phyloP scores from a whole-genome alignment of 2,329 filamentous ascomycete species.

The Phaeosphaeriaceae sp. region DNA sequence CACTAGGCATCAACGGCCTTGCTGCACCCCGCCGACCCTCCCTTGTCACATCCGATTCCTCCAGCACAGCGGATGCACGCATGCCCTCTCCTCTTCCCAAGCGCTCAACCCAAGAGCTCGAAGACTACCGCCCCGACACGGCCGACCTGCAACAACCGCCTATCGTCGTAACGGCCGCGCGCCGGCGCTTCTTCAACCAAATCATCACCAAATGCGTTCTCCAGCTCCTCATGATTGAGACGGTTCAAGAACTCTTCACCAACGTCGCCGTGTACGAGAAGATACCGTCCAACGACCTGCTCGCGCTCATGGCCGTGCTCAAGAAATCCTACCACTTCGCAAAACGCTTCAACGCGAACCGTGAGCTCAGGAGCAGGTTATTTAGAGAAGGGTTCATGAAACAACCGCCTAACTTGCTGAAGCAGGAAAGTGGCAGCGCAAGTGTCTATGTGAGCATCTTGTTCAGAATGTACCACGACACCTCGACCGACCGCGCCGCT shows the following conservation, averaged over 20 bases:
- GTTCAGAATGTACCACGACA: conserved; percentile 96
- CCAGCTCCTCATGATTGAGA: conserved; percentile 98
- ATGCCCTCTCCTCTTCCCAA: conserved; percentile 43
- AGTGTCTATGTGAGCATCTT: conserved; percentile 96
- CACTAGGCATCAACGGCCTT: conserved; percentile 55
- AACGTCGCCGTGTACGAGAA: conserved; percentile 94
- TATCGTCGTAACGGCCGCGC: conserved; percentile 88
- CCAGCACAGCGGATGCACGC: conserved; percentile 31
- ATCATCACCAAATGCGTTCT: conserved; percentile 99
- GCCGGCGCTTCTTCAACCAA: conserved; percentile 95
- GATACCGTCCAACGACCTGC: conserved; percentile 87
- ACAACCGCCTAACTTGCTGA: conserved; percentile 94
- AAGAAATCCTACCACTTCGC: conserved; percentile 98
- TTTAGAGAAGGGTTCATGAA: conserved; percentile 99
- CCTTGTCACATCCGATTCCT: conserved; percentile 38
- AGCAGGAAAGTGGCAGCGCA: conserved; percentile 92
- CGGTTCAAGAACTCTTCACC: conserved; percentile 96
- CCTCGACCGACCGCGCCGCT: conserved; percentile 79
- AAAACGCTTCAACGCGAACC: conserved; percentile 96
- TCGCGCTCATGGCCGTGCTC: conserved; percentile 90
- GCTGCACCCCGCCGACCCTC: conserved; percentile 36
- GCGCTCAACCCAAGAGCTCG: conserved; percentile 62
- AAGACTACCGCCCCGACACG: conserved; percentile 82
- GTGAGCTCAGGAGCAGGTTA: conserved; percentile 89
- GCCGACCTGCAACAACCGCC: conserved; percentile 80